phyloP scores from a whole-genome alignment of 257 asterid species.

The Solanum neorickii region DNA sequence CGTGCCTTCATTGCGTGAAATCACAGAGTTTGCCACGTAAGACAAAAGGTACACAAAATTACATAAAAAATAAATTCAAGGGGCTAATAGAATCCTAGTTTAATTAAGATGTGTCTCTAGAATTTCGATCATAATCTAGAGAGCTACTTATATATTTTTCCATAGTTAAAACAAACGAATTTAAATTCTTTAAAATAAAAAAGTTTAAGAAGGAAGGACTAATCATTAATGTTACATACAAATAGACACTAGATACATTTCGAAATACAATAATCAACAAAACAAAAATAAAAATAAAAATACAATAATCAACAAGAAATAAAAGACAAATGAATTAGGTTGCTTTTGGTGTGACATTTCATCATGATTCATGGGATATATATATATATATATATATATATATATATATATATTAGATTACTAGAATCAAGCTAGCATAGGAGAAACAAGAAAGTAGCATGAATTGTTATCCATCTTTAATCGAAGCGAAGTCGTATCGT shows the following conservation, averaged over 20 bases:
- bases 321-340: neutral
- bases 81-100: no score
- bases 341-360: neutral
- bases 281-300: neutral
- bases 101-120: rapidly evolving
- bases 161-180: no score
- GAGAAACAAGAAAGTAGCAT: no score
- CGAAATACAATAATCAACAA: neutral
- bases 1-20: rapidly evolving
- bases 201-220: neutral
- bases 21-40: rapidly evolving
- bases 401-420: neutral
- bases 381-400: neutral
- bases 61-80: no score
- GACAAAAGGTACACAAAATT: no score
- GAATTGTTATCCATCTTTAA: no score
- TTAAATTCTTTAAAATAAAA: neutral
- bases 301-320: neutral
- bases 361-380: neutral
- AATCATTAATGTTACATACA: neutral
- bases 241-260: neutral
- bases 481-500: rapidly evolving
- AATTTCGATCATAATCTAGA: no score
- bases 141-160: no score
- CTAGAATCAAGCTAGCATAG: neutral